Conservation (phyloP, 2,329 filamentous ascomycete species). For the Sarocladium brachiariae region DNA sequence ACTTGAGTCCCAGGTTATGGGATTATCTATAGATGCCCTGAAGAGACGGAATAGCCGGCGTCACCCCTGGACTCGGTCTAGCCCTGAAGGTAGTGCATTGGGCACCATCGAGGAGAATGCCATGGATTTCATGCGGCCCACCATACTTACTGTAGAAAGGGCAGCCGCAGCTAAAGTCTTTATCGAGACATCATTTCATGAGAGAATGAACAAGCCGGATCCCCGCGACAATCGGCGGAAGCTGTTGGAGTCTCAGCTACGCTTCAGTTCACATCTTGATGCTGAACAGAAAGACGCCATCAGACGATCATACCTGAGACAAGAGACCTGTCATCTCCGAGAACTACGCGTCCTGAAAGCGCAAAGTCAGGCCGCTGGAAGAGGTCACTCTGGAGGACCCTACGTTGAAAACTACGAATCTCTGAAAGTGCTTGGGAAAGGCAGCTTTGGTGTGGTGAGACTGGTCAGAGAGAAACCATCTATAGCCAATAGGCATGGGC, state of each 20-base stretch:
- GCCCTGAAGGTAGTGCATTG: conserved; percentile 26
- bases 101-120: conserved; percentile 29
- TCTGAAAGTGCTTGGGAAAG: conserved; percentile 79
- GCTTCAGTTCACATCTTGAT: conserved; percentile 44
- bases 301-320: conserved; percentile 52
- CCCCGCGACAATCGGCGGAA: conserved; percentile 24
- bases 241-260: conserved; percentile 44
- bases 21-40: conserved; percentile 16
- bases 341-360: conserved; percentile 62
- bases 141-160: conserved; percentile 61
- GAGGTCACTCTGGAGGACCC: conserved; percentile 10
- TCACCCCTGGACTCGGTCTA: conserved; percentile 29
- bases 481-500: conserved; percentile 10
- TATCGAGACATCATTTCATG: conserved; percentile 77
- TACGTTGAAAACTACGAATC: conserved; percentile 56
- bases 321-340: conserved; percentile 70
- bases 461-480: conserved; percentile 63
- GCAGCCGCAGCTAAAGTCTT: conserved; percentile 77
- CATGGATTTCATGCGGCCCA: conserved; percentile 22
- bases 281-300: conserved; percentile 46
- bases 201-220: conserved; percentile 47
- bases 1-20: conserved; percentile 24
- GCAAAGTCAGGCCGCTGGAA: conserved; percentile 32
- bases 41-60: conserved; percentile 22
- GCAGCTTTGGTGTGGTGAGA: conserved; percentile 88